phyloP scores from a whole-genome alignment of 805 yeast species.

The Debaryomyces prosopidis region DNA sequence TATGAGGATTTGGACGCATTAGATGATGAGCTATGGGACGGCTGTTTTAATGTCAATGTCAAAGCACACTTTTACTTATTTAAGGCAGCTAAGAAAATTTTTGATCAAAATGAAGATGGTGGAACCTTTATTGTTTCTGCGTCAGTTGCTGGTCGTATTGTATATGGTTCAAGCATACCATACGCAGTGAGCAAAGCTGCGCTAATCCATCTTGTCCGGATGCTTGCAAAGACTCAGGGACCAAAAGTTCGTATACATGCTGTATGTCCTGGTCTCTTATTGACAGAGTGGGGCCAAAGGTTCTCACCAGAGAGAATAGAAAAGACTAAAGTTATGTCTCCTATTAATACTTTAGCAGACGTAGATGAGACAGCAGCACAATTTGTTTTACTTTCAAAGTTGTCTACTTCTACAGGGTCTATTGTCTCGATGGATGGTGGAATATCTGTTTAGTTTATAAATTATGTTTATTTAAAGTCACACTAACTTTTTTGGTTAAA shows the following conservation, averaged over 20 bases:
- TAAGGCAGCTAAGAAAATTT: slow-evolving; percentile 23
- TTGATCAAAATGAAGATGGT: slow-evolving; percentile 23
- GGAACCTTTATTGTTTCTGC: slow-evolving; percentile 26
- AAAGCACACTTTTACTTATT: slow-evolving; percentile 30
- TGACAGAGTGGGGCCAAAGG: slow-evolving; percentile 27
- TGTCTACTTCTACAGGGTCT: slow-evolving; percentile 23
- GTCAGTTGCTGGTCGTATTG: slow-evolving; percentile 26
- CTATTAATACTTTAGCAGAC: slow-evolving; percentile 15
- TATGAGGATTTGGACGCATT: slow-evolving; percentile 28
- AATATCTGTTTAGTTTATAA: slow-evolving; percentile 7
- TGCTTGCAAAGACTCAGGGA: slow-evolving; percentile 22
- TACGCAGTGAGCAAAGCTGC: slow-evolving; percentile 31
- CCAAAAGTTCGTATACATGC: slow-evolving; percentile 13
- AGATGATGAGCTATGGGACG: slow-evolving; percentile 34
- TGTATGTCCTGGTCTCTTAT: slow-evolving; percentile 16
- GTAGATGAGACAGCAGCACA: slow-evolving; percentile 16
- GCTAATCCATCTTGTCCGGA: slow-evolving; percentile 19
- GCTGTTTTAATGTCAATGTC: slow-evolving; percentile 26
- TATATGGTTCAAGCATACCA: slow-evolving; percentile 31
- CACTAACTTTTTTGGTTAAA: too few relatives aligned
- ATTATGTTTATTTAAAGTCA: too few relatives aligned
- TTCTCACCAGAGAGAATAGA: slow-evolving; percentile 17
- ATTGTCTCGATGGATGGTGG: slow-evolving; percentile 26
- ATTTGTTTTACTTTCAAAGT: slow-evolving; percentile 18
- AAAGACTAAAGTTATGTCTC: slow-evolving; percentile 10